Evolutionary conservation across 2,329 filamentous ascomycete genomes (phyloP).

Genomic region (Coleophoma eucalyptorum): DNA sequence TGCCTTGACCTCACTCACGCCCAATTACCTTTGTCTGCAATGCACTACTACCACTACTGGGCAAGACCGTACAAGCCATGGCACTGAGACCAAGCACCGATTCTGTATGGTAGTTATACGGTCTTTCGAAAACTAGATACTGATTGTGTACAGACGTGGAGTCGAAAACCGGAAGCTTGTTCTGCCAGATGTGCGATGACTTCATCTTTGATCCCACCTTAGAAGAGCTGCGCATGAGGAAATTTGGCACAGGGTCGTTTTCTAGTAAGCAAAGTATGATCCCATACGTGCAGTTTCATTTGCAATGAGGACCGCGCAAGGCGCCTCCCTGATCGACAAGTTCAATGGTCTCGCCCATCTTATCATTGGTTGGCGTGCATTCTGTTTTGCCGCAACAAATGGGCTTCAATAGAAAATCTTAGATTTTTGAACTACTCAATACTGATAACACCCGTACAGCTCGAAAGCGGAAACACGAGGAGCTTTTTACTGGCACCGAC

Average conservation of each 20-base stretch:
- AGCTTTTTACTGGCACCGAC: constrained; percentile 59
- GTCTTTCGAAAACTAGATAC: background rate
- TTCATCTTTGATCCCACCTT: constrained; percentile 80
- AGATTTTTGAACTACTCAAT: no score
- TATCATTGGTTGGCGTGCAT: no score
- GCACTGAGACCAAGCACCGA: constrained; percentile 64
- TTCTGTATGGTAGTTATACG: constrained; percentile 56
- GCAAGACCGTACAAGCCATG: constrained; percentile 64
- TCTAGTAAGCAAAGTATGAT: constrained; percentile 43
- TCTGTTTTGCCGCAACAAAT: no score
- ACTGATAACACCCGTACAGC: constrained; percentile 29
- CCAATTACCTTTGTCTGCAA: constrained; percentile 70
- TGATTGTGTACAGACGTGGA: constrained; percentile 59
- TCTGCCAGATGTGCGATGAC: constrained; percentile 79
- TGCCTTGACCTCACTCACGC: constrained; percentile 57
- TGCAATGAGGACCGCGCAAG: background rate
- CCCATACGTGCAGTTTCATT: background rate
- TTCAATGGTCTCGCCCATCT: no score
- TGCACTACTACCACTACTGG: constrained; percentile 67
- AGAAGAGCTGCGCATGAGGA: constrained; percentile 69
- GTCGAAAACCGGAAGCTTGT: constrained; percentile 69
- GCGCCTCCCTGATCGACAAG: no score
- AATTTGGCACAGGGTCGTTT: constrained; percentile 63
- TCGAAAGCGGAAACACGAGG: constrained; percentile 74
- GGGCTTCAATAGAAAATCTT: no score